Evolutionary conservation across 2,329 filamentous ascomycete genomes (phyloP).

Genomic region (Clonostachys sp.): DNA sequence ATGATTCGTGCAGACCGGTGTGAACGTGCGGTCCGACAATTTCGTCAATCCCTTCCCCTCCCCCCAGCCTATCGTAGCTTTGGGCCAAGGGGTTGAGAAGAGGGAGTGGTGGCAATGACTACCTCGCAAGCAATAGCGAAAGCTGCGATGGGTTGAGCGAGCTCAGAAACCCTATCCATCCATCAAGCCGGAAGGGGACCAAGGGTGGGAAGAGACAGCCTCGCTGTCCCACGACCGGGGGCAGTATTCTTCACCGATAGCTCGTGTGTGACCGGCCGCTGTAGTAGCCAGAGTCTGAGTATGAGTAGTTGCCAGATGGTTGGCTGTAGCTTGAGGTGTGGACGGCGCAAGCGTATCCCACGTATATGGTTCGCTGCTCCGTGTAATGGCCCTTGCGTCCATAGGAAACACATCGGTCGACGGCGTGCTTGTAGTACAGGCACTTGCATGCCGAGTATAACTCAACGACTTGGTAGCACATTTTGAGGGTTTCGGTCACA

Average conservation of each 20-base stretch:
- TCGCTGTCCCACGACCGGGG: constrained; percentile 28
- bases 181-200: constrained; percentile 33
- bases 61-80: background rate
- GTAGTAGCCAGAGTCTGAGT: constrained; percentile 52
- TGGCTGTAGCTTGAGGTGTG: constrained; percentile 39
- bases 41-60: background rate
- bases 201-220: constrained; percentile 16
- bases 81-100: background rate
- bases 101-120: background rate
- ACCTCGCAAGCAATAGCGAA: constrained; percentile 32
- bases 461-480: constrained; percentile 88
- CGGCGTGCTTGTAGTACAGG: constrained; percentile 80
- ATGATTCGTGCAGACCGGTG: too few species aligned
- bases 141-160: constrained; percentile 42
- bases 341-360: constrained; percentile 71
- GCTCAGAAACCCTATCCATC: constrained; percentile 45
- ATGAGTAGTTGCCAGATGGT: constrained; percentile 29
- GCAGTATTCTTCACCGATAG: constrained; percentile 49
- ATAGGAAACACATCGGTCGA: constrained; percentile 77
- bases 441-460: constrained; percentile 83
- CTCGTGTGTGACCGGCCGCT: constrained; percentile 41
- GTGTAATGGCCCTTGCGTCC: constrained; percentile 68
- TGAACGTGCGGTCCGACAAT: too few species aligned
- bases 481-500: constrained; percentile 36
- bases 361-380: constrained; percentile 71